A percentile compares a stretch with the other conserved stretches of the same genome.
Evolutionary conservation across 768 basidiomycete species (phyloP).

Genomic region (Rhodotorula toruloides): DNA sequence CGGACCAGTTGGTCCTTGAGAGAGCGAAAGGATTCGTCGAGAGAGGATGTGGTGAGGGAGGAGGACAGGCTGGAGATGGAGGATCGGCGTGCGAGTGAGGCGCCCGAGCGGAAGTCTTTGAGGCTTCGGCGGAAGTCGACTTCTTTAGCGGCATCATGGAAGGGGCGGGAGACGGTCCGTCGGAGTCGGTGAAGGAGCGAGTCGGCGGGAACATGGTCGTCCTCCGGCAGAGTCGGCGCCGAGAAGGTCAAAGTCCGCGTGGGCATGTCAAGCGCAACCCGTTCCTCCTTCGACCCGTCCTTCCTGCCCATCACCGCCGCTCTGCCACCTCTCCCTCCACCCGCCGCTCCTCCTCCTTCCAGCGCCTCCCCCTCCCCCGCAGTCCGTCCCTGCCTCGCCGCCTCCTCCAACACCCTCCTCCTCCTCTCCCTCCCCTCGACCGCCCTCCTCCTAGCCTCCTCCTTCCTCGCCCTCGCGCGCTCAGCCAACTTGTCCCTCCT

Average conservation of each 20-base stretch:
- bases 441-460: constrained; percentile 20
- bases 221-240: too few relatives aligned
- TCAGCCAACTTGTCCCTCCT: constrained; percentile 47
- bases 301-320: constrained; percentile 6
- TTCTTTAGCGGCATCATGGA: neutral
- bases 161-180: neutral
- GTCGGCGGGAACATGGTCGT: too few relatives aligned
- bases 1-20: constrained; percentile 43
- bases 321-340: neutral
- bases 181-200: too few relatives aligned
- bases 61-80: neutral
- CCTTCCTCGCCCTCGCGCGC: constrained; percentile 20
- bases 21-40: constrained; percentile 40
- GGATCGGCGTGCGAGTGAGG: neutral
- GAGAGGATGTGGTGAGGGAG: neutral
- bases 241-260: too few relatives aligned
- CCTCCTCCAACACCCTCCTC: neutral
- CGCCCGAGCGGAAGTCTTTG: too few relatives aligned
- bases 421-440: neutral
- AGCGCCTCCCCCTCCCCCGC: too few relatives aligned
- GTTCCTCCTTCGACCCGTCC: neutral
- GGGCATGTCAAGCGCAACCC: neutral
- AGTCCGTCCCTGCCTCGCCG: too few relatives aligned
- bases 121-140: too few relatives aligned
- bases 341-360: too few relatives aligned